Evolutionary conservation across 2,329 filamentous ascomycete genomes (phyloP), one percentile per base, ranked within the genome.

Genomic region (Ophiobolus disseminans): DNA sequence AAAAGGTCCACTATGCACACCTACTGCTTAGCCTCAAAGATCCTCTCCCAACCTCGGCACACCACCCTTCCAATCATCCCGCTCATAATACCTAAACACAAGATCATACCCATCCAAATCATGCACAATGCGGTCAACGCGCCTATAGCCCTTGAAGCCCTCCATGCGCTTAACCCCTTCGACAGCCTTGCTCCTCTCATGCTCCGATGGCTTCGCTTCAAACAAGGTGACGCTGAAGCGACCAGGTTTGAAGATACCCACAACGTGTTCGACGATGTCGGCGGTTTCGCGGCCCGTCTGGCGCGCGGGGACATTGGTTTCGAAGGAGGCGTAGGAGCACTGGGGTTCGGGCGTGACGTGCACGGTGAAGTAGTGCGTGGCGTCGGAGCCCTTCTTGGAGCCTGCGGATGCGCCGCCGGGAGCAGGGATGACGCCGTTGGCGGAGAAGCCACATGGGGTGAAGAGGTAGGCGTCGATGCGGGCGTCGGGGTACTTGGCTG

Each of bases 41-140:
- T 55, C 39, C 73, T 87, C 85, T 28, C 85, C 85, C 68, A 87
- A 72, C 63, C 84, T 77, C 37, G 85, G 84, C 58, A 81, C 81
- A 55, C 84, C 84, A 44, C 84, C 84, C 72, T 82, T 82, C 83
- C 84, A 97, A 65, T 89, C 93, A 60, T 96, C 86, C 50, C 90
- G 85, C 78, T 97, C 92, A 70, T 96, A 99, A 80, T 95, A 97
- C 50, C 93, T 85, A 78, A 99, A 99, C 36, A 99, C 88, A 28
- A 99, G 81, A 73, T 97, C 92, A 69, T 99, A 99, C 43, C 95
- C 94, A 69, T 99, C 93, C 63, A 99, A 87, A 67, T 97, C 92
- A 73, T 99, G 94, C 40, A 99, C 91, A 59, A 99, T 97, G 45
- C 92, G 88, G 73, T 99, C 94, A 43, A 97, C 84, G 16, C 94